Conservation (phyloP, 495 filamentous ascomycete genomes). For the Staphylotrichum longicolle region DNA sequence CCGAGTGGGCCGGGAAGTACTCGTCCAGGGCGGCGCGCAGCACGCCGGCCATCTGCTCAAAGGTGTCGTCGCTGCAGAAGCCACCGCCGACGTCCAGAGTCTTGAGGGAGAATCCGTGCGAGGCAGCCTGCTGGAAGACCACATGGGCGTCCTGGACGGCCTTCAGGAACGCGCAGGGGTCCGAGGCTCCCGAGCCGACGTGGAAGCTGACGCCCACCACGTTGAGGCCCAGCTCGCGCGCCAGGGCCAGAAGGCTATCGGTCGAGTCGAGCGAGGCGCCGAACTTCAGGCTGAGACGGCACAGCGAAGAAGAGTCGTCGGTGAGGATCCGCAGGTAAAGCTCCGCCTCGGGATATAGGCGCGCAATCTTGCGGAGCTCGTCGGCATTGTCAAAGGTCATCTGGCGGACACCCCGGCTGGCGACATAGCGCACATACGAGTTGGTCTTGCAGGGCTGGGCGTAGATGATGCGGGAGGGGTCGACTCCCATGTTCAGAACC, state of each 20-base stretch:
- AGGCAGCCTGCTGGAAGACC: constrained; percentile 84
- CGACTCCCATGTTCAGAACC: constrained; percentile 78
- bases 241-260: constrained; percentile 71
- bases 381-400: constrained; percentile 99
- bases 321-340: constrained; percentile 91
- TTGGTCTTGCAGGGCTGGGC: constrained; percentile 99
- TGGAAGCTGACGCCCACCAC: constrained; percentile 97
- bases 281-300: constrained; percentile 94
- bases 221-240: constrained; percentile 85
- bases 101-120: constrained; percentile 74
- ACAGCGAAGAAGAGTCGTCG: constrained; percentile 91
- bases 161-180: constrained; percentile 81
- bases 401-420: constrained; percentile 80
- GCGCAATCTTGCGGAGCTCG: constrained; percentile 96
- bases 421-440: constrained; percentile 89
- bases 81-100: constrained; percentile 94
- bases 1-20: constrained; percentile 71
- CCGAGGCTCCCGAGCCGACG: constrained; percentile 91
- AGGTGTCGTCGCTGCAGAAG: constrained; percentile 74
- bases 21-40: constrained; percentile 76
- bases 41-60: constrained; percentile 83
- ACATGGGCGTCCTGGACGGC: constrained; percentile 82
- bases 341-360: constrained; percentile 82
- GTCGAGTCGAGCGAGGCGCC: constrained; percentile 84
- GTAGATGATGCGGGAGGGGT: constrained; percentile 93